phyloP scores from a whole-genome alignment of 305 asterid species.

The Coffea humblotiana region DNA sequence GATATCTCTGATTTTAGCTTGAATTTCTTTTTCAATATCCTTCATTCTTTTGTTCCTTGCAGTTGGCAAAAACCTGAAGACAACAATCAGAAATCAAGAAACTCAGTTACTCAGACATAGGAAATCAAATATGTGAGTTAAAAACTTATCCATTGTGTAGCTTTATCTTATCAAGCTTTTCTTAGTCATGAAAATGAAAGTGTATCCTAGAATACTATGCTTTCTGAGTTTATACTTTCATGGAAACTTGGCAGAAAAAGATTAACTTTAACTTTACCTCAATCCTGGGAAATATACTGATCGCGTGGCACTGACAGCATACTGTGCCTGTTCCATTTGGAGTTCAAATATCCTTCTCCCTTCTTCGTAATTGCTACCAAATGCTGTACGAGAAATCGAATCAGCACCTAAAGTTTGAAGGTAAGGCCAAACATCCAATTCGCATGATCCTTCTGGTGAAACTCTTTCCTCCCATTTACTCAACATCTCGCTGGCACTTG shows the following conservation, averaged over 20 bases:
- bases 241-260: neutral
- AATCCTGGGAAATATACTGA: slow-evolving; percentile 36
- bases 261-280: slow-evolving; percentile 27
- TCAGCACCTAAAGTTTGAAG: slow-evolving; percentile 40
- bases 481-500: slow-evolving; percentile 36
- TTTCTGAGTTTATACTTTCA: neutral
- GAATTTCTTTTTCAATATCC: slow-evolving; percentile 33
- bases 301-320: slow-evolving; percentile 12
- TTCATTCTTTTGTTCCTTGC: slow-evolving; percentile 52
- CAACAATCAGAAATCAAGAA: no score
- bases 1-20: slow-evolving; percentile 30
- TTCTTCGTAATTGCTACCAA: slow-evolving; percentile 54
- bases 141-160: no score
- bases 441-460: slow-evolving; percentile 24
- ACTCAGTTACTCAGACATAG: neutral
- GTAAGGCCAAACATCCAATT: slow-evolving; percentile 48
- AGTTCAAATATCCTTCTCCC: slow-evolving; percentile 46
- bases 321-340: slow-evolving; percentile 31
- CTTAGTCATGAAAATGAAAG: no score
- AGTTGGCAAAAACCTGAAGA: slow-evolving; percentile 44
- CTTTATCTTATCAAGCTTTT: no score
- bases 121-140: no score
- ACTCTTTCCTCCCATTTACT: slow-evolving; percentile 38
- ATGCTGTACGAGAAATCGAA: slow-evolving; percentile 54
- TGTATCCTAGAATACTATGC: no score